Evolutionary conservation across 176 grass and related monocot species (phyloP), one percentile per base, ranked within the genome.

Genomic region (Oryza glumipatula): DNA sequence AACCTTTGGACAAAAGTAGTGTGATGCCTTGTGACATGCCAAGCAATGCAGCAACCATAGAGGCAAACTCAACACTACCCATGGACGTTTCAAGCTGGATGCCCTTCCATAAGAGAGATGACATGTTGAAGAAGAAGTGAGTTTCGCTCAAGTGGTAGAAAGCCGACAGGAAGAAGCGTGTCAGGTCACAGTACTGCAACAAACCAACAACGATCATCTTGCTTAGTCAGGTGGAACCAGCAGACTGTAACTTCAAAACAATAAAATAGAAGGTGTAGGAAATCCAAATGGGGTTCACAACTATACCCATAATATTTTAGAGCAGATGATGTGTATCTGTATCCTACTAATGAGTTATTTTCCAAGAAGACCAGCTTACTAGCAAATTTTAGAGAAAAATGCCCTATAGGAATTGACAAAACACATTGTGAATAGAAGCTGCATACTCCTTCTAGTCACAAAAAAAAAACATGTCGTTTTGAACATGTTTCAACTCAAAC

Each of bases 81-180:
- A 99, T 88, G 17, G 84, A 92, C 15, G 88, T 91, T 87, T 99
- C 96, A 72, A 97, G 94, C 45, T 96, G 96, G 45, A 94, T 84
- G 17, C 96, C 96, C 78, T 99, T 99, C 96, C 96, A 99, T n/a
- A 99, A 74, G 2, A 96, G 92, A 58, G 96, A 99, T 12, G 90
- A 85, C 94, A 99, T 99, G 88, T 96, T 99, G 96, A 91, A 96
- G 75, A 99, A 91, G 28, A 99, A 74, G 81, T 96, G 94, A 9
- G 88, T 86, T 72, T 99, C 96, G 1, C 74, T 92, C 66, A 85
- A 67, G 38, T 99, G 96, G 90, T 96, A 99, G 82, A 99, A 96
- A 4, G 90, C 87, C 70, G 94, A 99, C 75, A 99, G 67, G 44
- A 99, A 92, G 83, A 99, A 99, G 26, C 96, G 96, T 73, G 80